These are phyloP conservation scores for Annulohypoxylon stygium DNA, from an alignment of 495 filamentous ascomycete genomes.

Conservation along the genomic window DNA sequence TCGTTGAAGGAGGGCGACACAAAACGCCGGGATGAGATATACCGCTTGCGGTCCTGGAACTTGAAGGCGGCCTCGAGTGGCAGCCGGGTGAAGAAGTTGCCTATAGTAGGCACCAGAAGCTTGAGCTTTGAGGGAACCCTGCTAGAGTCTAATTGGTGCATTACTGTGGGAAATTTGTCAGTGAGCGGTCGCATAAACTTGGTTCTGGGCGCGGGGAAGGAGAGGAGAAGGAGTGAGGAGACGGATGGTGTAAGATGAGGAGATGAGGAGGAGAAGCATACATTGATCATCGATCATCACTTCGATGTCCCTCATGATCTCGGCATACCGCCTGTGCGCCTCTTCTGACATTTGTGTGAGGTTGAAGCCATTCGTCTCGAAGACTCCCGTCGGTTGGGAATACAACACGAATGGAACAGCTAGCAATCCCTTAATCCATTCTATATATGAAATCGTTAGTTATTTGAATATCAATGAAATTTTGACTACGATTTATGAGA, in stretches of 20 bases:
- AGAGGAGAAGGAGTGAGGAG: conserved; percentile 12
- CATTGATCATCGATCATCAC: conserved; percentile 92
- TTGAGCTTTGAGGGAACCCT: conserved; percentile 88
- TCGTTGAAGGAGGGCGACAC: conserved; percentile 99
- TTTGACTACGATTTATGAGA: conserved; percentile 9
- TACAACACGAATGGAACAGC: conserved; percentile 98
- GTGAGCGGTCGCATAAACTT: conserved; percentile 6
- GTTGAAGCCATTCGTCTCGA: conserved; percentile 70
- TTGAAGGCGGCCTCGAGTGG: conserved; percentile 89
- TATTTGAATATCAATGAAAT: conserved; percentile 20
- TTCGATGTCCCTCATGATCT: conserved; percentile 96
- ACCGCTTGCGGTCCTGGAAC: conserved; percentile 85
- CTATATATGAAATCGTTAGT: conserved; percentile 50
- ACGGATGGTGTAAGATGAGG: conserved; percentile 32
- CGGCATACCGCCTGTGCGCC: conserved; percentile 86
- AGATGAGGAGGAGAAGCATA: conserved; percentile 56
- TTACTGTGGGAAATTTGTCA: conserved; percentile 65
- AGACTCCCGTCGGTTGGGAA: conserved; percentile 89
- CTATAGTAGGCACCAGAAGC: conserved; percentile 89
- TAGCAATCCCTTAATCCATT: conserved; percentile 83
- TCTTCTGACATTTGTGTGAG: conserved; percentile 73
- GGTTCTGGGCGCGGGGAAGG: conserved; percentile 24
- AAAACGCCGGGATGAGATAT: conserved; percentile 91
- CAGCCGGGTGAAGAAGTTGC: conserved; percentile 90
- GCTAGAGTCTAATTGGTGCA: conserved; percentile 72